Percentiles rank a stretch among this genome's conserved stretches.
These are phyloP conservation scores for Anaeramoeba ignava DNA, from an alignment of 78 protist genomes.

Conservation along the genomic window DNA sequence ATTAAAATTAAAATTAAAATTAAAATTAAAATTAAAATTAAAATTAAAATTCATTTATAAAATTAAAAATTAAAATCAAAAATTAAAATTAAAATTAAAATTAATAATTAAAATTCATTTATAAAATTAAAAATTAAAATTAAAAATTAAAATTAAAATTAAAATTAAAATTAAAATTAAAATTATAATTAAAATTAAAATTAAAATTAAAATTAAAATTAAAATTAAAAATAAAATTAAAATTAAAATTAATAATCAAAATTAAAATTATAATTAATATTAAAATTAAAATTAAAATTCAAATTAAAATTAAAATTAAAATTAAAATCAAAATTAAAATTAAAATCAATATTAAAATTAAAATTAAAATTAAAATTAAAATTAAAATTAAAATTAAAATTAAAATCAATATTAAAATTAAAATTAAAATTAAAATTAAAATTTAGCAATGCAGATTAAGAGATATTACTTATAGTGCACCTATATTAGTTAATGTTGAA, in stretches of 20 bases:
- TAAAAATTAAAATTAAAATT: conserved; percentile 20
- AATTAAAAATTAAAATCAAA: neutral
- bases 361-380: conserved; percentile 22
- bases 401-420: neutral
- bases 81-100: neutral
- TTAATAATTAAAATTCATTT: neutral
- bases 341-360: conserved; percentile 26
- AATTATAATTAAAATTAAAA: neutral
- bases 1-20: neutral
- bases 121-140: neutral
- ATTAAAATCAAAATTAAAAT: too few species aligned
- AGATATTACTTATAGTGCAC: conserved; percentile 94
- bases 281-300: neutral
- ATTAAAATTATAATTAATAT: neutral
- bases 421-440: conserved; percentile 13
- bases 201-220: neutral
- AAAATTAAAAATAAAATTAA: neutral
- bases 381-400: conserved; percentile 30
- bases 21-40: neutral
- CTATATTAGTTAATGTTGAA: conserved; percentile 72
- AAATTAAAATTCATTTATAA: neutral
- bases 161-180: neutral
- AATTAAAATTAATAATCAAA: neutral
- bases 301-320: conserved; percentile 1
- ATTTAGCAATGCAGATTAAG: conserved; percentile 93